Percentiles rank a stretch among this genome's conserved stretches.
Conservation (phyloP, 495 filamentous ascomycete species). For the Hamigera avellanea region DNA sequence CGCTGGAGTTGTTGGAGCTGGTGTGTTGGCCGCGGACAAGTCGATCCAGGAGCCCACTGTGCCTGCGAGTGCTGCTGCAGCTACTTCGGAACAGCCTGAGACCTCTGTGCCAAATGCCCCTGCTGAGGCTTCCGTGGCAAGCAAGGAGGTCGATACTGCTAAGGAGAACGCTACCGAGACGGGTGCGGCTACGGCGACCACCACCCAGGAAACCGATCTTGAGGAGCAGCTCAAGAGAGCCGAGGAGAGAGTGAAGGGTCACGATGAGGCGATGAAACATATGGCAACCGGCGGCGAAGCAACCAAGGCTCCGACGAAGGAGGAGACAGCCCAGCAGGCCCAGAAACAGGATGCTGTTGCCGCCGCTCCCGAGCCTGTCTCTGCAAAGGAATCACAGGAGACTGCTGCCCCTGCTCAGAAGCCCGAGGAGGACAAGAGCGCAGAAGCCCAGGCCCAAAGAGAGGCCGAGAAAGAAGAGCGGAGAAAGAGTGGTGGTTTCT, state of each 20-base stretch:
- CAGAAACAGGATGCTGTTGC: neutral
- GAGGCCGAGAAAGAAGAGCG: slow-evolving; percentile 9
- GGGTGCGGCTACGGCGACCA: neutral
- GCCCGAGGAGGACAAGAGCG: slow-evolving; percentile 7
- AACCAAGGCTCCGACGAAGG: neutral
- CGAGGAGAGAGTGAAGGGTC: neutral
- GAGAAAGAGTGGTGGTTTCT: slow-evolving; percentile 14
- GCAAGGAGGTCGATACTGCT: slow-evolving; percentile 1
- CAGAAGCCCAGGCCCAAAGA: slow-evolving; percentile 2
- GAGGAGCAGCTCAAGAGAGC: neutral
- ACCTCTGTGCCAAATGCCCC: too few species aligned
- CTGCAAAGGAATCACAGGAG: neutral
- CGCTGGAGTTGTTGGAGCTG: too few species aligned
- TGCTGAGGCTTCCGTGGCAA: slow-evolving; percentile 5
- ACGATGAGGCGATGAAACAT: neutral
- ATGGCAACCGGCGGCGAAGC: neutral
- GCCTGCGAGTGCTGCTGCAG: too few species aligned
- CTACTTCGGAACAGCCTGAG: too few species aligned
- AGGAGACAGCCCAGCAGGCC: neutral
- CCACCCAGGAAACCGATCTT: slow-evolving; percentile 1
- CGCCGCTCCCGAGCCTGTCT: neutral
- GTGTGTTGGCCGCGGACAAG: too few species aligned
- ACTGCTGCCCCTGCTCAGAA: slow-evolving; percentile 3
- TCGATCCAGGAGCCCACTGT: too few species aligned
- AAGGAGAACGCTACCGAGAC: neutral